phyloP scores from a whole-genome alignment of 805 yeast genomes.

The Yamadazyma phyllophila region DNA sequence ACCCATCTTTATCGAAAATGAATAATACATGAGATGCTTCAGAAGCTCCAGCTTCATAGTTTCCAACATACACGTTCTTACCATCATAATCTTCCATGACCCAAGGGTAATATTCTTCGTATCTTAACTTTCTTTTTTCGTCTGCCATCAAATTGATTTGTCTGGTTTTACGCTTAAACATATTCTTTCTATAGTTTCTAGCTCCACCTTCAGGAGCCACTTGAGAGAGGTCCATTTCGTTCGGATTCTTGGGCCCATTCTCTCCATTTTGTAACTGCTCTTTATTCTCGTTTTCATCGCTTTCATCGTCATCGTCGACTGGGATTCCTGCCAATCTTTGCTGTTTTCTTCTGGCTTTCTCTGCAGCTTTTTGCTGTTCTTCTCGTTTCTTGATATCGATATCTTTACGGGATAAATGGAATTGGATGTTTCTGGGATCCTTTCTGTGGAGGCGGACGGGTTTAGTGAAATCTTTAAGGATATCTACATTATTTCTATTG shows the following conservation, averaged over 20 bases:
- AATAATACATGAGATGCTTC: conserved; percentile 79
- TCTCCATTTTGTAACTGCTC: conserved; percentile 13
- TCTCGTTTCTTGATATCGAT: conserved; percentile 53
- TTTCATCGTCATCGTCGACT: conserved; percentile 18
- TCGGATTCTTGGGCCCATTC: conserved; percentile 12
- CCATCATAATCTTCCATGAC: conserved; percentile 96
- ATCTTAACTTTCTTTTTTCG: conserved; percentile 75
- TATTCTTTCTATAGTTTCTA: conserved; percentile 55
- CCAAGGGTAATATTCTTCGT: conserved; percentile 98
- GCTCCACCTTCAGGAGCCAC: conserved; percentile 95
- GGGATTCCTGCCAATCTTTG: conserved; percentile 16
- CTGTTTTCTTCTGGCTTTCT: conserved; percentile 19
- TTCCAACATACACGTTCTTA: conserved; percentile 90
- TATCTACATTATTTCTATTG: conserved; percentile 68
- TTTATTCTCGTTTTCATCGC: conserved; percentile 17
- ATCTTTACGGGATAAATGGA: conserved; percentile 76
- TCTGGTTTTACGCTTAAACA: conserved; percentile 75
- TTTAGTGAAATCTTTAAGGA: conserved; percentile 63
- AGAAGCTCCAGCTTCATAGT: conserved; percentile 85
- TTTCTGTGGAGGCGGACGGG: conserved; percentile 91
- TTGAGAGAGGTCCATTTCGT: conserved; percentile 53
- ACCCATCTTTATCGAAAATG: conserved; percentile 82
- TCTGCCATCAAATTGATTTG: conserved; percentile 83
- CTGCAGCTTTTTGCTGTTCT: conserved; percentile 26
- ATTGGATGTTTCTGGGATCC: conserved; percentile 89